phyloP scores from a whole-genome alignment of 768 basidiomycete species.

The Paxillus ammoniavirescens region DNA sequence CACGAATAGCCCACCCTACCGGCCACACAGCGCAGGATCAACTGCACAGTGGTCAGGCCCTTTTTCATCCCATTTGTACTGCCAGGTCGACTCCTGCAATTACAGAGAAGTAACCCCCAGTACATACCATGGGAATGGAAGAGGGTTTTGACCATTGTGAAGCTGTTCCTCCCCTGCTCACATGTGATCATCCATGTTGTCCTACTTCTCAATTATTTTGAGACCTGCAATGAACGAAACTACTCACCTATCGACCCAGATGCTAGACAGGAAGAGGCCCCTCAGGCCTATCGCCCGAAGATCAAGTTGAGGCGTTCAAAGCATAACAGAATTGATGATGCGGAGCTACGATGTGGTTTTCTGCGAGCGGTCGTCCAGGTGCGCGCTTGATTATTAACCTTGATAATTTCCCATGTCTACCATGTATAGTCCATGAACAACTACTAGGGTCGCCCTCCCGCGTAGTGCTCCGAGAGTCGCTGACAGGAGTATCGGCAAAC shows the following conservation, averaged over 20 bases:
- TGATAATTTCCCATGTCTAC: background rate
- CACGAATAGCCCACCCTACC: background rate
- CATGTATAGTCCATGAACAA: background rate
- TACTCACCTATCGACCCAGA: conserved; percentile 1
- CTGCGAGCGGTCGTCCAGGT: no score
- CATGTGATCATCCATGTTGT: background rate
- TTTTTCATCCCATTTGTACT: conserved; percentile 28
- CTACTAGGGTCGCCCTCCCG: background rate
- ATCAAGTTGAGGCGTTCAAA: background rate
- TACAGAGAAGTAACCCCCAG: conserved; percentile 25
- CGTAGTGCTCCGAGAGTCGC: background rate
- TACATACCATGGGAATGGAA: conserved; percentile 53
- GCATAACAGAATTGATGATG: no score
- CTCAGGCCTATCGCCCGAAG: background rate
- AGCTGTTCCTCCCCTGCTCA: conserved; percentile 8
- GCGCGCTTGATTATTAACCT: no score
- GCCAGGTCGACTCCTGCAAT: conserved; percentile 26
- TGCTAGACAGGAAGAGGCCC: background rate
- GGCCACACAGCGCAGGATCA: conserved; percentile 11
- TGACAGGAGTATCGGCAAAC: background rate
- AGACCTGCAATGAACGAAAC: background rate
- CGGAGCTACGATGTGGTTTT: no score
- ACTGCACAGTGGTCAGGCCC: conserved; percentile 29
- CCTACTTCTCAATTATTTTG: background rate
- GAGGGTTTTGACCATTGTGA: conserved; percentile 32